Conservation (phyloP, 345 rosid species). For the Mercurialis annua region DNA sequence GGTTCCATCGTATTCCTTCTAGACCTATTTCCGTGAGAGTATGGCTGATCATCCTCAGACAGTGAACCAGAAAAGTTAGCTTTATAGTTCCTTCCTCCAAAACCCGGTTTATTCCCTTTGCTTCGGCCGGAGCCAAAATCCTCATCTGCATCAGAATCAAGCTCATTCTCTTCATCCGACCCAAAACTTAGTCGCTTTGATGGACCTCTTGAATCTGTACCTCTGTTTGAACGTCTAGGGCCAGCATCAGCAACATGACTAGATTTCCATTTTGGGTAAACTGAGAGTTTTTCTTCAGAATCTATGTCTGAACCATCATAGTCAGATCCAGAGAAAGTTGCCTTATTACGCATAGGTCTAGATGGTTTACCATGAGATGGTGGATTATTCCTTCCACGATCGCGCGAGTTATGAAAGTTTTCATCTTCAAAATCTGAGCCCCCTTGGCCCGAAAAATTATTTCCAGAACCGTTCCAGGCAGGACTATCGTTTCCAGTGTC, state of each 20-base stretch:
- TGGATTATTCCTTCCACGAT: slow-evolving; percentile 28
- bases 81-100: slow-evolving; percentile 29
- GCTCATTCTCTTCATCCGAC: slow-evolving; percentile 60
- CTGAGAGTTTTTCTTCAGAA: slow-evolving; percentile 57
- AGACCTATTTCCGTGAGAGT: slow-evolving; percentile 25
- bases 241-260: slow-evolving; percentile 59
- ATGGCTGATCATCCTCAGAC: slow-evolving; percentile 30
- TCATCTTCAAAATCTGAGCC: slow-evolving; percentile 44
- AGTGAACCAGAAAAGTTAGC: slow-evolving; percentile 49
- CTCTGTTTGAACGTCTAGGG: slow-evolving; percentile 32
- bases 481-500: slow-evolving; percentile 43
- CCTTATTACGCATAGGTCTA: slow-evolving; percentile 27
- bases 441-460: slow-evolving; percentile 43
- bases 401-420: slow-evolving; percentile 21
- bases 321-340: slow-evolving; percentile 38
- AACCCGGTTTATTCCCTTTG: slow-evolving; percentile 26
- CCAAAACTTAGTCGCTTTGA: slow-evolving; percentile 54
- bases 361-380: slow-evolving; percentile 26
- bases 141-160: slow-evolving; percentile 56
- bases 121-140: slow-evolving; percentile 28
- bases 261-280: slow-evolving; percentile 63
- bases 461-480: slow-evolving; percentile 30
- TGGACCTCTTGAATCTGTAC: slow-evolving; percentile 34
- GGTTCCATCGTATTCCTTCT: slow-evolving; percentile 26
- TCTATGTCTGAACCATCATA: slow-evolving; percentile 49